These are phyloP conservation scores for Cucurbita ficifolia DNA, from an alignment of 306 rosid species.

Conservation along the genomic window DNA sequence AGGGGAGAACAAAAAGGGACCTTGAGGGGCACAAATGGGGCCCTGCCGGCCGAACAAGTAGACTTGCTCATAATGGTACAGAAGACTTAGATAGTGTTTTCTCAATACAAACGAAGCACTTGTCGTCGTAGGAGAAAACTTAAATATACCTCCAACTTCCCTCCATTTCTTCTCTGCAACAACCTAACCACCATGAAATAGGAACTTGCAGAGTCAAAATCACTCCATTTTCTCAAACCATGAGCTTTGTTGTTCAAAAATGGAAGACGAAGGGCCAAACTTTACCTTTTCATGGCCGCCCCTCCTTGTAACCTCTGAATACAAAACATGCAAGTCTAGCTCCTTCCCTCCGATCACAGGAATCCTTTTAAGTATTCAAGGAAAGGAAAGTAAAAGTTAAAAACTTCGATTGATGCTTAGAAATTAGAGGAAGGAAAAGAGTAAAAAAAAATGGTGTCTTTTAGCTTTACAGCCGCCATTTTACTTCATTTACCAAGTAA, in stretches of 20 bases:
- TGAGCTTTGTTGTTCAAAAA: not conserved
- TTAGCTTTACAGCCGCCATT: not conserved
- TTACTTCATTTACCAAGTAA: not conserved
- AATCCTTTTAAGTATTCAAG: constrained; percentile 33
- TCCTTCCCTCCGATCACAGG: constrained; percentile 99
- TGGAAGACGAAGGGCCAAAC: constrained; percentile 2
- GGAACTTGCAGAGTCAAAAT: not conserved
- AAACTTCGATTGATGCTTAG: not conserved
- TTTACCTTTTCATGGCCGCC: constrained; percentile 80
- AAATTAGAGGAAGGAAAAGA: not conserved
- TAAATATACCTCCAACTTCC: constrained; percentile 78
- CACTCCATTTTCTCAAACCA: not conserved
- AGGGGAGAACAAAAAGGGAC: constrained; percentile 10
- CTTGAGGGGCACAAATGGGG: constrained; percentile 42
- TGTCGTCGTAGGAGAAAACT: constrained; percentile 73
- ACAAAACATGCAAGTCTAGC: constrained; percentile 76
- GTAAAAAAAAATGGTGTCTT: not conserved
- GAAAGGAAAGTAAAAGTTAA: not conserved
- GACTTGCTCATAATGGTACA: constrained; percentile 81
- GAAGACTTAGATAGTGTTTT: constrained; percentile 71
- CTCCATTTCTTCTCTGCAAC: constrained; percentile 98
- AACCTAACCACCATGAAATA: constrained; percentile 27
- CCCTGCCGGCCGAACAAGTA: constrained; percentile 54
- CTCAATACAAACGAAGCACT: constrained; percentile 89
- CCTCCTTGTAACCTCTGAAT: constrained; percentile 72